Evolutionary conservation across 139 green algal genomes (phyloP).

Genomic region (Chlamydomonas incerta): DNA sequence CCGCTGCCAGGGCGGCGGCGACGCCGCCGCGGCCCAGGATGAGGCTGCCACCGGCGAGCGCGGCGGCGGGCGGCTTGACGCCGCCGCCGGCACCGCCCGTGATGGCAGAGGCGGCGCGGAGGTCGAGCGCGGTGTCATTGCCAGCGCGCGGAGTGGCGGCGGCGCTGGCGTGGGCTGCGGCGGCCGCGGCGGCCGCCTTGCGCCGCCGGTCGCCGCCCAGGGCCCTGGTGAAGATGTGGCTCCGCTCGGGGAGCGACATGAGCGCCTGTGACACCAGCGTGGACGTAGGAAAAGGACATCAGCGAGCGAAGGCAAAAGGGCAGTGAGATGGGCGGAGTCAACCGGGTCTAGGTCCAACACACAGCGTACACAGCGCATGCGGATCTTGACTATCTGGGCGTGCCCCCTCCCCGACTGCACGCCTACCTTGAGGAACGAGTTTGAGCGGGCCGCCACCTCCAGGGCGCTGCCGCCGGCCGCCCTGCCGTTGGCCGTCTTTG

Average conservation of each 20-base stretch:
- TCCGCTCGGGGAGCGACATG: constrained; percentile 19
- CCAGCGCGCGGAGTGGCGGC: neutral
- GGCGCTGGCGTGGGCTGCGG: neutral
- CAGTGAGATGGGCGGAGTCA: too few species aligned
- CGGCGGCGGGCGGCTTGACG: neutral
- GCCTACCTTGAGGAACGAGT: constrained; percentile 74
- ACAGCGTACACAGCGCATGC: too few species aligned
- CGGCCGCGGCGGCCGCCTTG: neutral
- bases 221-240: constrained; percentile 10
- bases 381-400: too few species aligned
- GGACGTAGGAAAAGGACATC: neutral
- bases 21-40: too few species aligned
- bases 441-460: constrained; percentile 68
- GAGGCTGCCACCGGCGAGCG: neutral
- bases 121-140: neutral
- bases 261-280: neutral
- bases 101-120: neutral
- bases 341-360: too few species aligned
- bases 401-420: too few species aligned
- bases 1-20: too few species aligned
- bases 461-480: neutral
- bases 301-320: too few species aligned
- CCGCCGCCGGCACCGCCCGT: neutral
- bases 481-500: too few species aligned
- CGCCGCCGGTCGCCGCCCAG: neutral